Percentiles rank a stretch among this genome's conserved stretches.
Conservation (phyloP, 495 filamentous ascomycete genomes). For the Gamarada debralockiae region DNA sequence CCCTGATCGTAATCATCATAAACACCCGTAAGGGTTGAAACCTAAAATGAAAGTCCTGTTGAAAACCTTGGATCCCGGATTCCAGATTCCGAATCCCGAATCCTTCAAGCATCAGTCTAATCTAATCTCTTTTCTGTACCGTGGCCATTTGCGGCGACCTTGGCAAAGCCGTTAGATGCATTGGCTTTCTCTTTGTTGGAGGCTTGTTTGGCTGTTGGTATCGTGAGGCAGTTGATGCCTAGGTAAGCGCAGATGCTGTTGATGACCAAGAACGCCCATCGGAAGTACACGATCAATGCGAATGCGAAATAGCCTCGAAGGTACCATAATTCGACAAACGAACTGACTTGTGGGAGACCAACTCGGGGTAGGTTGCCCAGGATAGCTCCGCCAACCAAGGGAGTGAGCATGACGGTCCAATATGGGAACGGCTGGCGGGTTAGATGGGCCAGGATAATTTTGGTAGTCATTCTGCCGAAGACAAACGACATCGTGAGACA, state of each 20-base stretch:
- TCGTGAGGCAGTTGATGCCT: slow-evolving; percentile 90
- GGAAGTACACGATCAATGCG: slow-evolving; percentile 76
- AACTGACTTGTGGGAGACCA: slow-evolving; percentile 60
- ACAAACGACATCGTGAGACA: slow-evolving; percentile 93
- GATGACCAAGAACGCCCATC: slow-evolving; percentile 90
- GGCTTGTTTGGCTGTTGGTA: slow-evolving; percentile 58
- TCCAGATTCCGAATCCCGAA: not conserved
- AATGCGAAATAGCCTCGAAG: slow-evolving; percentile 79
- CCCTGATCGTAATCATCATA: slow-evolving; percentile 2
- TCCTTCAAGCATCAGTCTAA: not conserved
- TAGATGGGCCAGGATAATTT: slow-evolving; percentile 96
- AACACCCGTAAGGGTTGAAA: not conserved
- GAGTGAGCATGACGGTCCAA: slow-evolving; percentile 88
- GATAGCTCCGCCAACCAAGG: slow-evolving; percentile 78
- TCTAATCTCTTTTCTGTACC: slow-evolving; percentile 16
- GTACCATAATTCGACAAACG: slow-evolving; percentile 68
- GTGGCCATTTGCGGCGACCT: slow-evolving; percentile 12
- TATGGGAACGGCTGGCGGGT: slow-evolving; percentile 91
- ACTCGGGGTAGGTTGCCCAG: slow-evolving; percentile 78
- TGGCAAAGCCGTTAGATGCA: slow-evolving; percentile 8
- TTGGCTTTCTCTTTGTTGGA: slow-evolving; percentile 26
- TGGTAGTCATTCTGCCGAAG: slow-evolving; percentile 99
- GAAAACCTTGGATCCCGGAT: not conserved
- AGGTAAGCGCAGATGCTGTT: slow-evolving; percentile 87
- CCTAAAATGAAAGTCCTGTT: not conserved